Evolutionary conservation across 106 monocot species (phyloP).

Genomic region (Dioscorea alata): DNA sequence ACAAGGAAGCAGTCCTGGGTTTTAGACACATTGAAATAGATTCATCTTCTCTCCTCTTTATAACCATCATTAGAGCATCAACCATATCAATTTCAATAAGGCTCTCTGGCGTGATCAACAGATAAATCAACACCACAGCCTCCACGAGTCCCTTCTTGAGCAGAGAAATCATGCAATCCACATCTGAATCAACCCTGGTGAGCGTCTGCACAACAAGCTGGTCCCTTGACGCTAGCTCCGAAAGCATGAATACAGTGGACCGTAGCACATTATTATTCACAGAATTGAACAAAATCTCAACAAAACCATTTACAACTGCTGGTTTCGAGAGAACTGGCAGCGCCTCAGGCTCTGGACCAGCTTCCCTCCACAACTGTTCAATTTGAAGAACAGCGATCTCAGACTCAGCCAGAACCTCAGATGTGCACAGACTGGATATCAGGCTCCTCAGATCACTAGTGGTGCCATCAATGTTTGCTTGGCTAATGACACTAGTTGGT

Average conservation of each 20-base stretch:
- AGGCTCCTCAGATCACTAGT: conserved; percentile 26
- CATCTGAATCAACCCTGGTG: conserved; percentile 50
- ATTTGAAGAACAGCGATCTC: conserved; percentile 49
- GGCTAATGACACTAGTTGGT: conserved; percentile 44
- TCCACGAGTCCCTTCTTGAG: conserved; percentile 59
- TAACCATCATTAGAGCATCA: conserved; percentile 26
- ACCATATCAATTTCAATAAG: conserved; percentile 45
- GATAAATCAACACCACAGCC: conserved; percentile 34
- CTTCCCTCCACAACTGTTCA: conserved; percentile 31
- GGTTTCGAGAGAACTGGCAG: conserved; percentile 26
- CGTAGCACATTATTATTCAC: conserved; percentile 23
- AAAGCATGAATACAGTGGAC: conserved; percentile 28
- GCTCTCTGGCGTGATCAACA: conserved; percentile 26
- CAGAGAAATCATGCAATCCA: conserved; percentile 45
- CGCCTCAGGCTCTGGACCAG: conserved; percentile 12
- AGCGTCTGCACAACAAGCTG: conserved; percentile 37
- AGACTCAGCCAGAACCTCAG: conserved; percentile 41
- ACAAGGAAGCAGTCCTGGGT: conserved; percentile 37
- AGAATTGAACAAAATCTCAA: conserved; percentile 53
- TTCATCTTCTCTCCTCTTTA: conserved; percentile 23
- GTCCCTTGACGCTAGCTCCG: conserved; percentile 38
- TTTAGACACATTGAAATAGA: conserved; percentile 18
- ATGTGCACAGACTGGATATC: conserved; percentile 42
- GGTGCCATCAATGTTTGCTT: conserved; percentile 21
- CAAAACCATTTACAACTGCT: conserved; percentile 47